Base-by-base conservation (phyloP, 2,329 filamentous ascomycete species). In the Periconia sp. region DNA sequence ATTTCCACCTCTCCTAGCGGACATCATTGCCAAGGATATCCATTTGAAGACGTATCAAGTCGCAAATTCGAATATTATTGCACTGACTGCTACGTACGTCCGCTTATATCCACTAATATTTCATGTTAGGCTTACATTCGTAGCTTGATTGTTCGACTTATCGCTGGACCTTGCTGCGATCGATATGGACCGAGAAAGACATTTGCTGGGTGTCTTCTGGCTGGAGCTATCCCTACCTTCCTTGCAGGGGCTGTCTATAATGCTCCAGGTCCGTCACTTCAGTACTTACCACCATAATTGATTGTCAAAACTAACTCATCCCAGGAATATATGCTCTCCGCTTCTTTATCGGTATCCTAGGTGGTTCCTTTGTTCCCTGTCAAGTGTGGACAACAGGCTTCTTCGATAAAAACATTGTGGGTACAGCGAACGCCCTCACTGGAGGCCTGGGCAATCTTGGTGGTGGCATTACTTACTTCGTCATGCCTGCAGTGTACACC, bases 331-430 rank as follows among this genome's bases (percentile, higher is more conserved):
- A 88, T 52, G 72, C 81, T 12, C 78, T 86, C 26, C 81, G 88
- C 31, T 92, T 92, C 76, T 91, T 91, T 73, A 83, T 91, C 52
- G 87, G 87, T 44, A 85, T 92, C 26, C 79, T 92, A 0, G 88
- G 88, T 32, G 87, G 85, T 2, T 80, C 81, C 3, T 91, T 92
- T 59, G 88, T 92, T 1, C 88, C 88, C 4, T 95, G 89, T 66
- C 89, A 94, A 66, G 91, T 95, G 5, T 95, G 89, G 89, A 88
- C 87, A 5, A 95, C 89, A 0, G 88, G 86, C 0, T 95, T 95
- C 76, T 95, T 91, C 65, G 90, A 96, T 73, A 94, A 92, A 76
- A 92, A 91, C 61, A 80, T 95, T n/a, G 87, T 95, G n/a, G 91
- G 91, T 30, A 90, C 88, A 2, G 88, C 90, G 48, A 96, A 95